Evolutionary conservation across 306 rosid genomes (phyloP).

Genomic region (Cucurbita maxima): DNA sequence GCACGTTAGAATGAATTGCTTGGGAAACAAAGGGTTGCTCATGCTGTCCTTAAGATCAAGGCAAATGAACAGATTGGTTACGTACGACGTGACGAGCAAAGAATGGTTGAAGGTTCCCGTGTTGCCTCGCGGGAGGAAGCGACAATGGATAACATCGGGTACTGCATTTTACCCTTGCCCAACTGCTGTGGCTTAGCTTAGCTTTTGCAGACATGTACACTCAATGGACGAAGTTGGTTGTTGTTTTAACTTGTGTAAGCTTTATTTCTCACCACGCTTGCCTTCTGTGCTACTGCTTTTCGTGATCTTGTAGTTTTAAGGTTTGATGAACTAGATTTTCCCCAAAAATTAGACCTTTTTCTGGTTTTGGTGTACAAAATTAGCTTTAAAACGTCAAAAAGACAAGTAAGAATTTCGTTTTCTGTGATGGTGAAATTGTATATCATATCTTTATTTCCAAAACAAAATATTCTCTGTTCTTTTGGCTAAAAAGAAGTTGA

Average conservation of each 20-base stretch:
- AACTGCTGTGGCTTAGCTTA: conserved; percentile 37
- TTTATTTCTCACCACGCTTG: conserved; percentile 1
- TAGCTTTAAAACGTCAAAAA: conserved; percentile 3
- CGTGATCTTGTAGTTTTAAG: not conserved
- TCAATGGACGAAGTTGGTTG: not conserved
- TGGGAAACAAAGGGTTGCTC: conserved; percentile 86
- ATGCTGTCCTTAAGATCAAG: conserved; percentile 67
- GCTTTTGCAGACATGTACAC: not conserved
- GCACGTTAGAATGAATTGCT: conserved; percentile 87
- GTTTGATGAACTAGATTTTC: not conserved
- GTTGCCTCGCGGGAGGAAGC: conserved; percentile 50
- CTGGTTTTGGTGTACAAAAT: not conserved
- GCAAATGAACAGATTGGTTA: conserved; percentile 57
- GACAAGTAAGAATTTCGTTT: not conserved
- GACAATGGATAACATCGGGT: conserved; percentile 59
- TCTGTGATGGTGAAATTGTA: not conserved
- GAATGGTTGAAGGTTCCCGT: conserved; percentile 87
- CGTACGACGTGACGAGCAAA: conserved; percentile 43
- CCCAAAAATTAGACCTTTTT: not conserved
- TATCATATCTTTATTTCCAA: not conserved
- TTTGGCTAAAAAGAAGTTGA: not conserved
- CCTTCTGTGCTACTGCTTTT: conserved; percentile 3
- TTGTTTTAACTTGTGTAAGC: conserved; percentile 4
- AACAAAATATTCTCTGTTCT: not conserved
- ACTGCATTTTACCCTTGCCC: conserved; percentile 71